These are phyloP conservation scores for Sclerotinia spermophila DNA, from an alignment of 2,329 filamentous ascomycete species.

Conservation along the genomic window DNA sequence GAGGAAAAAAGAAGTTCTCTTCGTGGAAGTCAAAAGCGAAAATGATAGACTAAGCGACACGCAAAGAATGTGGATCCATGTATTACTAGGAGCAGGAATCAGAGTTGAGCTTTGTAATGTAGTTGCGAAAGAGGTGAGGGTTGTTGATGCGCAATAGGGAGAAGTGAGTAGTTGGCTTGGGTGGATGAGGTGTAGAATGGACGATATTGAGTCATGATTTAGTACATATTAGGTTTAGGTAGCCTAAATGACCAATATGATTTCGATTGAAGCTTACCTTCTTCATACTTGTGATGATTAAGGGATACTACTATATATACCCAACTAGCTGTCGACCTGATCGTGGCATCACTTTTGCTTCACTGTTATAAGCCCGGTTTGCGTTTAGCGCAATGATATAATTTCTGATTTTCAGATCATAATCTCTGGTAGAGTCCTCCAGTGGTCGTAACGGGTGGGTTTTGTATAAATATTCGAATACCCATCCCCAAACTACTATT, in stretches of 20 bases:
- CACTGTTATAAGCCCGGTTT: no score
- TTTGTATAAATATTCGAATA: no score
- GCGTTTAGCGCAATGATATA: no score
- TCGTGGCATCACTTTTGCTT: no score
- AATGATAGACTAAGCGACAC: slow-evolving; percentile 96
- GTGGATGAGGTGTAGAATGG: not conserved
- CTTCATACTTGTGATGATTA: not conserved
- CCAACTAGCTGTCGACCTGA: no score
- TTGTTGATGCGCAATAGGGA: slow-evolving; percentile 23
- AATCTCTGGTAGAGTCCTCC: no score
- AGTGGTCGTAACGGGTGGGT: no score
- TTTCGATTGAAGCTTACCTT: not conserved
- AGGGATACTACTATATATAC: no score
- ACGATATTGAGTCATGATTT: not conserved
- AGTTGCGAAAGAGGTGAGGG: slow-evolving; percentile 35
- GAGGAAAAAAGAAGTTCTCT: slow-evolving; percentile 30
- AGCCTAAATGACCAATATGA: not conserved
- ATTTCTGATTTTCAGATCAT: no score
- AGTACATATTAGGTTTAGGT: not conserved
- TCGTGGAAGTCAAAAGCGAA: slow-evolving; percentile 44
- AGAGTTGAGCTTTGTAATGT: slow-evolving; percentile 77
- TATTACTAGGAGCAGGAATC: slow-evolving; percentile 79
- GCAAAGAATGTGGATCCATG: slow-evolving; percentile 94
- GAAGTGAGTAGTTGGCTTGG: not conserved
- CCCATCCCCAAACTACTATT: no score